Base-by-base conservation (phyloP, 2,329 filamentous ascomycete species). In the Ambrosiella xylebori region DNA sequence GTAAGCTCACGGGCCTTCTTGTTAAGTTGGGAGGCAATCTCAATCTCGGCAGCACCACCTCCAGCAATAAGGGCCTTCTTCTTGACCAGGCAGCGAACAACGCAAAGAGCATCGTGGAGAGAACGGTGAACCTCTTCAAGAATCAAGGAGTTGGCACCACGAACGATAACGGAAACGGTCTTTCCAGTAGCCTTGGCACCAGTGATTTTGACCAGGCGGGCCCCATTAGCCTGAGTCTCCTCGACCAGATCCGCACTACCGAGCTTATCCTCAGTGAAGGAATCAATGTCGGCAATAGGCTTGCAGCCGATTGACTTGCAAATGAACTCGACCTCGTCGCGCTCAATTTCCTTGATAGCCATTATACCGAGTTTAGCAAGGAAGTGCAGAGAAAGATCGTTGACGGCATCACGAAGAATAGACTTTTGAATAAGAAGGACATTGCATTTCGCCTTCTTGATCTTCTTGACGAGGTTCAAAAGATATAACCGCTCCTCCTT, bases 401-500 rank as follows among this genome's bases (percentile, higher is more conserved):
- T 98, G 70, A 98, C 90, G 40, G 93, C 93, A 67, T 98, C 93
- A 65, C 93, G 84, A 60, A 98, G 82, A 65, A 98, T 98, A 12
- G 91, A 97, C 75, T 98, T 98, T 69, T 98, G 93, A 65, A 98
- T 97, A 64, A 98, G 78, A 50, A 97, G 82, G 49, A 98, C 93
- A 67, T 98, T 98, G 76, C 93, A 98, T 77, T 97, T 98, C 64
- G 93, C 90, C 79, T 97, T 98, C 76, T 97, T 96, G 73, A 98
- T 98, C 80, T 97, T 98, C 81, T 98, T 97, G 69, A 94, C 90
- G 82, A 98, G 87, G 77, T 97, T 97, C 60, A 98, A 80, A 63
- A 98, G 81, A 73, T 98, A 98, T 65, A 93, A 87, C 64, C 93
- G 88, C 76, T 98, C 93, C 74, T 98, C 93, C 75, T 98, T 98